A percentile compares a stretch with the other conserved stretches of the same genome.
Conservation (phyloP, 345 rosid species). For the Odontarrhena argentea region DNA sequence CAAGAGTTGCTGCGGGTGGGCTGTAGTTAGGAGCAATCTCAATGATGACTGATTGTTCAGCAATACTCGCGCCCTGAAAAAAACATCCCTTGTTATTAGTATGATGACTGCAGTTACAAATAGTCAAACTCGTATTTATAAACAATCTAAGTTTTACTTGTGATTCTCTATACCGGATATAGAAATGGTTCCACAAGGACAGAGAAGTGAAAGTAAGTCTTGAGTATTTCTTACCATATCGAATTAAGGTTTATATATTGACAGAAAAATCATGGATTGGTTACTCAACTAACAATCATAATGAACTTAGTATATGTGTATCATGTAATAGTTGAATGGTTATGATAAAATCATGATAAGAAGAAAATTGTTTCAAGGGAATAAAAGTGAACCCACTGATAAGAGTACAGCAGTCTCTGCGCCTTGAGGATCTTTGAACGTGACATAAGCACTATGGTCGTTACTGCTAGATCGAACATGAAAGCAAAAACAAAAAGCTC, state of each 20-base stretch:
- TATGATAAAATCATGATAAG: slow-evolving; percentile 4
- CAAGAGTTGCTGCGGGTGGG: slow-evolving; percentile 49
- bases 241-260: neutral
- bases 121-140: neutral
- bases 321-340: neutral
- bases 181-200: slow-evolving; percentile 3
- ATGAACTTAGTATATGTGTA: slow-evolving; percentile 8
- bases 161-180: slow-evolving; percentile 3
- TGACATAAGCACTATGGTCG: slow-evolving; percentile 70
- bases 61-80: slow-evolving; percentile 80
- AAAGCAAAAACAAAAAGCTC: slow-evolving; percentile 19
- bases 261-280: slow-evolving; percentile 22
- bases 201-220: slow-evolving; percentile 2
- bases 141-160: slow-evolving; percentile 1
- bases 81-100: slow-evolving; percentile 14
- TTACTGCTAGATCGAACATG: slow-evolving; percentile 30
- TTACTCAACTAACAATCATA: neutral
- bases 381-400: slow-evolving; percentile 50
- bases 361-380: neutral
- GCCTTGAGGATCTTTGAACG: slow-evolving; percentile 81
- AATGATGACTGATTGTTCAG: slow-evolving; percentile 69
- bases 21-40: slow-evolving; percentile 70
- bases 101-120: slow-evolving; percentile 14
- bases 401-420: slow-evolving; percentile 90
- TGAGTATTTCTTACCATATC: neutral